Conservation (phyloP, 345 rosid genomes). For the Streptanthus diversifolius region DNA sequence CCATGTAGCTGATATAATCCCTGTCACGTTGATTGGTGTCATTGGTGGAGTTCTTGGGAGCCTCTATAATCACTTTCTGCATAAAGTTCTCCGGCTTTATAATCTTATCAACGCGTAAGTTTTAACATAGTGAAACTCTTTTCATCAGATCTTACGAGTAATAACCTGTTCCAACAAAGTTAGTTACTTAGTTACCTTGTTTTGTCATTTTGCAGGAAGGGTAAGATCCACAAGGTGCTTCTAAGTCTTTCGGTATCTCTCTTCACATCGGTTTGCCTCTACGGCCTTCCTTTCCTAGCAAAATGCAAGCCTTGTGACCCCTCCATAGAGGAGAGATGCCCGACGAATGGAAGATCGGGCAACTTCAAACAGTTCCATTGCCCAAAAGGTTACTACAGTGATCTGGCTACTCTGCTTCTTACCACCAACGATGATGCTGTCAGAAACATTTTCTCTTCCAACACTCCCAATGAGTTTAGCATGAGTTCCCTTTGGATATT, state of each 20-base stretch:
- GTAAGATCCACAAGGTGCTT: slow-evolving; percentile 71
- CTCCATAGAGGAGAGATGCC: slow-evolving; percentile 45
- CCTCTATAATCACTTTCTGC: slow-evolving; percentile 72
- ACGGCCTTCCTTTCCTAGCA: slow-evolving; percentile 74
- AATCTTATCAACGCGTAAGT: slow-evolving; percentile 80
- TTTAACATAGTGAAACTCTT: background rate
- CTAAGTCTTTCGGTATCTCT: slow-evolving; percentile 64
- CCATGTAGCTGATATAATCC: slow-evolving; percentile 58
- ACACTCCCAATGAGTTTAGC: slow-evolving; percentile 59
- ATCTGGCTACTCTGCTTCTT: slow-evolving; percentile 84
- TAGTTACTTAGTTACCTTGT: slow-evolving; percentile 9
- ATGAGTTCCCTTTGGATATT: slow-evolving; percentile 57
- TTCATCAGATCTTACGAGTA: background rate
- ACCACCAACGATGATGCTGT: slow-evolving; percentile 94
- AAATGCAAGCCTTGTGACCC: slow-evolving; percentile 71
- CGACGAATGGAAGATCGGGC: slow-evolving; percentile 62
- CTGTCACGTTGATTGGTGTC: slow-evolving; percentile 64
- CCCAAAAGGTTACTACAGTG: slow-evolving; percentile 81
- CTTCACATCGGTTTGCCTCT: slow-evolving; percentile 78
- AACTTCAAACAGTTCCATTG: slow-evolving; percentile 93
- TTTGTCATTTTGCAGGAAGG: slow-evolving; percentile 58
- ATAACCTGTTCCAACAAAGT: background rate
- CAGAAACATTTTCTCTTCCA: slow-evolving; percentile 75
- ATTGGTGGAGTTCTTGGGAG: slow-evolving; percentile 87
- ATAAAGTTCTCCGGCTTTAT: slow-evolving; percentile 78